A percentile compares a stretch with the other conserved stretches of the same genome.
Conservation (phyloP, 2,329 filamentous ascomycete genomes). For the Colletotrichum spaethianum region DNA sequence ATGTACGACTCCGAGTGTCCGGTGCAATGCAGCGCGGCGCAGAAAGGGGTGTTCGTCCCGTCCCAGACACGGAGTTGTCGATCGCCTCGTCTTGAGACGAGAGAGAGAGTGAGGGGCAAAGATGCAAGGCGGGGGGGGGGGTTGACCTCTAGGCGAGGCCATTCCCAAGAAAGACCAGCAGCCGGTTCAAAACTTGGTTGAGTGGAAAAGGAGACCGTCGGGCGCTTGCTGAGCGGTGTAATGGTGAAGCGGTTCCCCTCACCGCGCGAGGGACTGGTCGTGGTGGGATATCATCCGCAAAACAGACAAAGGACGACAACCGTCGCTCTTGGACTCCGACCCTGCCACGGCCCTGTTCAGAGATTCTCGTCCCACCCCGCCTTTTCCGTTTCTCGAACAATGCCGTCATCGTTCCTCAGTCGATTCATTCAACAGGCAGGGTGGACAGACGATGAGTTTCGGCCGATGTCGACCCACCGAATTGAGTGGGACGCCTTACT, state of each 20-base stretch:
- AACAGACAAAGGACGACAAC: not conserved
- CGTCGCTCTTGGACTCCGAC: not conserved
- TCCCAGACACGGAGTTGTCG: slow-evolving; percentile 6
- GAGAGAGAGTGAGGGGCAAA: slow-evolving; percentile 8
- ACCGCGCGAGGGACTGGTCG: slow-evolving; percentile 26
- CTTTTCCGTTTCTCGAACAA: slow-evolving; percentile 17
- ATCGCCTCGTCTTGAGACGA: slow-evolving; percentile 26
- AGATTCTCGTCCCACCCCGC: slow-evolving; percentile 28
- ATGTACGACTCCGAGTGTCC: slow-evolving; percentile 14
- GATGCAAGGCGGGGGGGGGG: slow-evolving; percentile 19
- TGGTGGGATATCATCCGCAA: slow-evolving; percentile 1
- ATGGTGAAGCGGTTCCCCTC: slow-evolving; percentile 19
- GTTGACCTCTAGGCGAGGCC: slow-evolving; percentile 20
- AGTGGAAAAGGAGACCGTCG: not conserved
- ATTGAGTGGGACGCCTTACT: slow-evolving; percentile 19
- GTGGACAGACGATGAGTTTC: slow-evolving; percentile 27
- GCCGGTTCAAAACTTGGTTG: not conserved
- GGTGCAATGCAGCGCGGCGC: not conserved
- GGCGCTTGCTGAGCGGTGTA: slow-evolving; percentile 35
- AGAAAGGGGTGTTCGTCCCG: not conserved
- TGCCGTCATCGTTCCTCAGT: slow-evolving; percentile 34
- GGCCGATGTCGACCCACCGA: slow-evolving; percentile 22
- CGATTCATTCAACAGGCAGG: slow-evolving; percentile 12
- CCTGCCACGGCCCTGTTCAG: slow-evolving; percentile 11
- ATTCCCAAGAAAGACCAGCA: slow-evolving; percentile 23